Evolutionary conservation across 225 moss, liverwort and hornwort species (phyloP).

Genomic region (Antitrichia curtipendula): DNA sequence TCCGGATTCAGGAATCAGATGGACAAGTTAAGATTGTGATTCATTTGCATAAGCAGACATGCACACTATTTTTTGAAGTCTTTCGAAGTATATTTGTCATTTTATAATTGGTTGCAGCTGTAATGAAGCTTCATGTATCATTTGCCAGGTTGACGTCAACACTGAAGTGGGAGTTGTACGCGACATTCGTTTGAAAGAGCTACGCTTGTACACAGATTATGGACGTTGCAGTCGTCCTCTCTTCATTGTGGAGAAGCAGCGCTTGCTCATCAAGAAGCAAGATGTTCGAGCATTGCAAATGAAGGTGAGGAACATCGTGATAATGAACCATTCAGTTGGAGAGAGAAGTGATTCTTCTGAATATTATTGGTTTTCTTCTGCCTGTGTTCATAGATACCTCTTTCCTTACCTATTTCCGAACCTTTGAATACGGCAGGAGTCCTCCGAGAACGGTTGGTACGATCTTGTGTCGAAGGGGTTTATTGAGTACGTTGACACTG

Average conservation of each 20-base stretch:
- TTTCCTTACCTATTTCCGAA: background rate
- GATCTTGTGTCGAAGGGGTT: conserved; percentile 93
- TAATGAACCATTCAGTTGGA: background rate
- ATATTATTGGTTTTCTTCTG: background rate
- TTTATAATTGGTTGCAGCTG: background rate
- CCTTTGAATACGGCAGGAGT: conserved; percentile 30
- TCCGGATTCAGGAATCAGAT: background rate
- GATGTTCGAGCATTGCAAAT: conserved; percentile 89
- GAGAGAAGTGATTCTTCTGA: background rate
- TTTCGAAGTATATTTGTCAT: background rate
- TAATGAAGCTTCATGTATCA: background rate
- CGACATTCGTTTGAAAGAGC: conserved; percentile 91
- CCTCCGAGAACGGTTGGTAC: conserved; percentile 87
- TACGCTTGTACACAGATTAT: conserved; percentile 97
- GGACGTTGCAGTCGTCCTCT: conserved; percentile 96
- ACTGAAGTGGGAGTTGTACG: conserved; percentile 98
- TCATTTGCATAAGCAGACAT: background rate
- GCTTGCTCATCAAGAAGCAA: conserved; percentile 85
- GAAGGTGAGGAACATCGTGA: conserved; percentile 35
- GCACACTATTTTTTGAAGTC: background rate
- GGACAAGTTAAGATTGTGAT: background rate
- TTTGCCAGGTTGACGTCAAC: conserved; percentile 75
- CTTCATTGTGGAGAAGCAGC: conserved; percentile 96
- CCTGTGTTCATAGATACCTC: background rate
- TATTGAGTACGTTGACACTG: conserved; percentile 97